Evolutionary conservation across 805 yeast genomes (phyloP).

Genomic region (Metschnikowia amazonensis): DNA sequence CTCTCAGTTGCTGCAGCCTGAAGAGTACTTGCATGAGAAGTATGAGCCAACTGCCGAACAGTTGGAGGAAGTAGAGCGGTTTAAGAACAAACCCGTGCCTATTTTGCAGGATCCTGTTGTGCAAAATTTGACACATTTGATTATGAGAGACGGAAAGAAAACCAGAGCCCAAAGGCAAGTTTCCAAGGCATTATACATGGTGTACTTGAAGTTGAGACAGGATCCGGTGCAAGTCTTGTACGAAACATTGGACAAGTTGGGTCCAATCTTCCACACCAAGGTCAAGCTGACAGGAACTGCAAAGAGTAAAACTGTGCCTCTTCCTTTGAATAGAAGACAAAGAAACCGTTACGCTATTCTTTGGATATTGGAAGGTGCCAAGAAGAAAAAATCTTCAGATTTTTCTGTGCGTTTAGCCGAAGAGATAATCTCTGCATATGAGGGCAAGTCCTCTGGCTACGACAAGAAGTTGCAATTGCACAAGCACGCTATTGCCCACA

Average conservation of each 20-base stretch:
- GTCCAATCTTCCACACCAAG: conserved; percentile 77
- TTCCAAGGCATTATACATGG: conserved; percentile 74
- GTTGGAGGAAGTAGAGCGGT: conserved; percentile 47
- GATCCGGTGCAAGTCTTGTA: conserved; percentile 80
- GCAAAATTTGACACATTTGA: conserved; percentile 73
- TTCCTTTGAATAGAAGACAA: conserved; percentile 77
- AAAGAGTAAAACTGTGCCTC: conserved; percentile 74
- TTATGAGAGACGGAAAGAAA: conserved; percentile 92
- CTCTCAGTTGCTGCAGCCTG: conserved; percentile 37
- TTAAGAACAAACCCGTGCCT: conserved; percentile 57
- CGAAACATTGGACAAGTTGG: conserved; percentile 71
- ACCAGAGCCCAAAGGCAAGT: conserved; percentile 70
- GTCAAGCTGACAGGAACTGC: conserved; percentile 83
- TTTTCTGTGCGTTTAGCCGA: conserved; percentile 88
- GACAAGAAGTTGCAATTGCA: conserved; percentile 83
- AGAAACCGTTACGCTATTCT: conserved; percentile 80
- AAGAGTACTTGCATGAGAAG: conserved; percentile 28
- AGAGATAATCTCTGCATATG: conserved; percentile 73
- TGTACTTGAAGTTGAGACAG: conserved; percentile 63
- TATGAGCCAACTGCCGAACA: conserved; percentile 67
- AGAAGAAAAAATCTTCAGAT: conserved; percentile 72
- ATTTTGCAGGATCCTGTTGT: conserved; percentile 62
- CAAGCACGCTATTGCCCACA: conserved; percentile 80
- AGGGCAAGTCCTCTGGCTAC: conserved; percentile 77
- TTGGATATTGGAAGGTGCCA: conserved; percentile 87